Percentiles rank a stretch among this genome's conserved stretches.
Evolutionary conservation across 306 rosid species (phyloP).

Genomic region (Cajanus cajan): DNA sequence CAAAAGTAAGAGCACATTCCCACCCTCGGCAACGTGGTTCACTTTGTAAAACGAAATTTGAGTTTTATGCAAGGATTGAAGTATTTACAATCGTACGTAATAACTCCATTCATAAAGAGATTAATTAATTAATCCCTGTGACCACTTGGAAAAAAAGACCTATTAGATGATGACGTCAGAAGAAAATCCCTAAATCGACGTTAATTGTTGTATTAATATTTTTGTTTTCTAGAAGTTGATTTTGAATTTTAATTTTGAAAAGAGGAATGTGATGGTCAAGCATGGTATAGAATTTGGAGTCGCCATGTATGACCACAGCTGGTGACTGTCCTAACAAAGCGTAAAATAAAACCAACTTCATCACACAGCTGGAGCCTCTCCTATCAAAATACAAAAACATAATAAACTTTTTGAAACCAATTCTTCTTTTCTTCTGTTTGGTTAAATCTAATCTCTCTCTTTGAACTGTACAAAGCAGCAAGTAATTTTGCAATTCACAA

Average conservation of each 20-base stretch:
- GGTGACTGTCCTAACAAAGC: slow-evolving; percentile 12
- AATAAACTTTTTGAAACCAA: neutral
- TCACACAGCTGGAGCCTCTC: neutral
- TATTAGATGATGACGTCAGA: neutral
- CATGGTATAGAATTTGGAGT: slow-evolving; percentile 12
- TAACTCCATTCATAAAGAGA: no score
- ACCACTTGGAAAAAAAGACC: no score
- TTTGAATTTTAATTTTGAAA: neutral
- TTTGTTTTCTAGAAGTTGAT: neutral
- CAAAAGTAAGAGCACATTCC: no score
- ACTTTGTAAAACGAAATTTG: no score
- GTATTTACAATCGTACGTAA: no score
- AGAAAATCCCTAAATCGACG: neutral
- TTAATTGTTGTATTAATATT: neutral
- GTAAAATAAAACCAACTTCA: neutral
- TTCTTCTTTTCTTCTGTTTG: neutral
- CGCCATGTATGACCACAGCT: slow-evolving; percentile 44
- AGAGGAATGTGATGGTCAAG: neutral
- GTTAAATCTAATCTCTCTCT: slow-evolving; percentile 21
- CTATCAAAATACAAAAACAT: neutral
- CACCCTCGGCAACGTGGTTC: no score
- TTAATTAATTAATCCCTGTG: no score
- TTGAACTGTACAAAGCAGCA: slow-evolving; percentile 53
- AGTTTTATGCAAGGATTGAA: neutral
- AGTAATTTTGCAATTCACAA: slow-evolving; percentile 40